Evolutionary conservation across 805 yeast species (phyloP).

Genomic region (Tetrapisispora arboricola): DNA sequence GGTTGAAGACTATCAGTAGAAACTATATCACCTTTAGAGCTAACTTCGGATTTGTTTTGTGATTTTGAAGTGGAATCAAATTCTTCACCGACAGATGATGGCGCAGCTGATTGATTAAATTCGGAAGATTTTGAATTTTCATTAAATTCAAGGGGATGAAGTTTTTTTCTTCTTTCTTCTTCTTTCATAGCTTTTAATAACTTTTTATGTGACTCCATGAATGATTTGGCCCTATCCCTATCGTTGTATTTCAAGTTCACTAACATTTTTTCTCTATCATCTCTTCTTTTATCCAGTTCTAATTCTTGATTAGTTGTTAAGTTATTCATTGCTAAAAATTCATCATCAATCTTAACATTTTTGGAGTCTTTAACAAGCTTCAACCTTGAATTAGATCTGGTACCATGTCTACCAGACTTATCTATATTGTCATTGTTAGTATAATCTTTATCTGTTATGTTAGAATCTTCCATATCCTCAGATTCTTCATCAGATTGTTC

Average conservation of each 20-base stretch:
- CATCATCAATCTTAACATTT: neutral
- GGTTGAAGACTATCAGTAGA: too few species aligned
- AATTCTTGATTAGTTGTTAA: conserved; percentile 14
- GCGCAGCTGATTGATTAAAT: neutral
- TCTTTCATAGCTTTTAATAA: conserved; percentile 26
- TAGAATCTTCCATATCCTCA: conserved; percentile 3
- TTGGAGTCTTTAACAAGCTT: neutral
- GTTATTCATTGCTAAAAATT: conserved; percentile 1
- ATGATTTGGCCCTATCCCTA: conserved; percentile 24
- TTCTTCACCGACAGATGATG: neutral
- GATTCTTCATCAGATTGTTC: conserved; percentile 3
- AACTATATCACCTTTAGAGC: too few species aligned
- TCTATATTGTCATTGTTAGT: neutral
- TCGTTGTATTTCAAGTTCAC: conserved; percentile 28
- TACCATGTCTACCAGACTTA: neutral
- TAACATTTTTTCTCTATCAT: conserved; percentile 27
- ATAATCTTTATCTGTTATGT: neutral
- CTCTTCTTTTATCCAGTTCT: conserved; percentile 25
- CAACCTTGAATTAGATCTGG: neutral
- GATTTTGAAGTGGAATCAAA: neutral
- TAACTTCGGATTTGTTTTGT: neutral
- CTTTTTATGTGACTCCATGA: conserved; percentile 27
- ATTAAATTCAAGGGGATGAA: conserved; percentile 15
- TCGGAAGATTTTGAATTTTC: conserved; percentile 3
- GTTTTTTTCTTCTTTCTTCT: conserved; percentile 25